Evolutionary conservation across 495 filamentous ascomycete species (phyloP).

Genomic region (Coniosporium apollinis): DNA sequence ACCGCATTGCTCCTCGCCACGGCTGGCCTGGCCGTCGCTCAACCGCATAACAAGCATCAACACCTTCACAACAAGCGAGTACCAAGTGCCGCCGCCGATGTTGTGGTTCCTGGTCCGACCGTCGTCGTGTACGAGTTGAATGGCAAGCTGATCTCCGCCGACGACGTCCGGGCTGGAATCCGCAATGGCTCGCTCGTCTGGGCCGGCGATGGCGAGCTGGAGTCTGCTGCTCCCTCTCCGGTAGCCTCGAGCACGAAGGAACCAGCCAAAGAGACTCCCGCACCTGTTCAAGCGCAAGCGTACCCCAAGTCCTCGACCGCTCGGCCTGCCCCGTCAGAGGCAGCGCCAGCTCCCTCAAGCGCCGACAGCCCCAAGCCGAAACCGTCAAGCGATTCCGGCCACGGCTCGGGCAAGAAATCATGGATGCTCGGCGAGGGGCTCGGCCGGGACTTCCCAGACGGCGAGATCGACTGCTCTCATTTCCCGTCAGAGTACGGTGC

Average conservation of each 20-base stretch:
- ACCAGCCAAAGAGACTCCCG: too few species aligned
- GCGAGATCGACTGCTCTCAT: conserved; percentile 45
- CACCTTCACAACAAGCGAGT: conserved; percentile 17
- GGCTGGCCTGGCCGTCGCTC: conserved; percentile 15
- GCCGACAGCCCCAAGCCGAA: too few species aligned
- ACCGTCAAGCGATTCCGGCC: too few species aligned
- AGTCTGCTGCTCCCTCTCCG: conserved; percentile 1
- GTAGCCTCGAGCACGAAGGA: conserved; percentile 1
- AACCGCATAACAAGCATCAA: conserved; percentile 19
- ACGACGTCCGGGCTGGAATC: conserved; percentile 20
- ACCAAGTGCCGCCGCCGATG: conserved; percentile 6
- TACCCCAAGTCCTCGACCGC: too few species aligned
- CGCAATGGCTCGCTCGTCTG: conserved; percentile 21
- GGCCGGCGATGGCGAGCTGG: conserved; percentile 10
- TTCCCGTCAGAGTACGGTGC: conserved; percentile 83
- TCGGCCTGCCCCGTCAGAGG: too few species aligned
- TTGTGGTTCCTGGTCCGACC: conserved; percentile 16
- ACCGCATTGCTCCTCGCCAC: conserved; percentile 15
- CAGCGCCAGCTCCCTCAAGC: too few species aligned
- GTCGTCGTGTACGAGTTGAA: conserved; percentile 21
- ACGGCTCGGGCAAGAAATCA: too few species aligned
- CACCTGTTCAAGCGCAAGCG: too few species aligned
- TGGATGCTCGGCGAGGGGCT: too few species aligned
- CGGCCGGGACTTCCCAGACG: conserved; percentile 75
- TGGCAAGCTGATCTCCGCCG: conserved; percentile 19